phyloP scores from a whole-genome alignment of 805 yeast genomes.

The Candida incommunis region DNA sequence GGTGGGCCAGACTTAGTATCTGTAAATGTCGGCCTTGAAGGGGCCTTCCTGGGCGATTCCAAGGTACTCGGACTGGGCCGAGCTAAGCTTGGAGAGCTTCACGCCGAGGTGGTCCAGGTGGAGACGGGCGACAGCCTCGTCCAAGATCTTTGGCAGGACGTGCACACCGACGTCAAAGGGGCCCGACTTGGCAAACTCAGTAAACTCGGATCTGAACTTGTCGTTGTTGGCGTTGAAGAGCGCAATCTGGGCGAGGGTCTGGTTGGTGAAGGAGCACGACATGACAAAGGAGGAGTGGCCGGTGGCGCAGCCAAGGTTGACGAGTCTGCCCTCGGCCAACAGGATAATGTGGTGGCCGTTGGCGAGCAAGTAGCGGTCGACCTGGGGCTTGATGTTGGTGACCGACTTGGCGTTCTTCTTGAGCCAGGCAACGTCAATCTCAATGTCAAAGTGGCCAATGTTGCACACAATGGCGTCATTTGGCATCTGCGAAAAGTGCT shows the following conservation, averaged over 20 bases:
- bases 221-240: slow-evolving; percentile 78
- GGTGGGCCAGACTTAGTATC: slow-evolving; percentile 48
- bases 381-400: slow-evolving; percentile 98
- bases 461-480: slow-evolving; percentile 99
- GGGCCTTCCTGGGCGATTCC: slow-evolving; percentile 91
- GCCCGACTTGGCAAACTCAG: slow-evolving; percentile 88
- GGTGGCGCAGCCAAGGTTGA: slow-evolving; percentile 98
- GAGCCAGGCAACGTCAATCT: slow-evolving; percentile 98
- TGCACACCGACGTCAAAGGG: slow-evolving; percentile 88
- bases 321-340: slow-evolving; percentile 98
- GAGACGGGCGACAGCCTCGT: slow-evolving; percentile 95
- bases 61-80: slow-evolving; percentile 85
- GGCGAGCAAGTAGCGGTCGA: slow-evolving; percentile 86
- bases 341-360: slow-evolving; percentile 88
- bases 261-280: slow-evolving; percentile 99
- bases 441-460: slow-evolving; percentile 99
- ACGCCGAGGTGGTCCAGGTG: slow-evolving; percentile 93
- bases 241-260: slow-evolving; percentile 97
- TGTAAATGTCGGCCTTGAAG: slow-evolving; percentile 94
- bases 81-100: slow-evolving; percentile 60
- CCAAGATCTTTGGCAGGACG: slow-evolving; percentile 93
- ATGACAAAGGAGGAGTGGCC: slow-evolving; percentile 98
- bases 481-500: slow-evolving; percentile 86
- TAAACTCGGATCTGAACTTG: slow-evolving; percentile 62
- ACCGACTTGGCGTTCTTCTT: slow-evolving; percentile 86